A percentile compares a stretch with the other conserved stretches of the same genome.
Evolutionary conservation across 2,329 filamentous ascomycete species (phyloP).

Genomic region (Penicillium sp.): DNA sequence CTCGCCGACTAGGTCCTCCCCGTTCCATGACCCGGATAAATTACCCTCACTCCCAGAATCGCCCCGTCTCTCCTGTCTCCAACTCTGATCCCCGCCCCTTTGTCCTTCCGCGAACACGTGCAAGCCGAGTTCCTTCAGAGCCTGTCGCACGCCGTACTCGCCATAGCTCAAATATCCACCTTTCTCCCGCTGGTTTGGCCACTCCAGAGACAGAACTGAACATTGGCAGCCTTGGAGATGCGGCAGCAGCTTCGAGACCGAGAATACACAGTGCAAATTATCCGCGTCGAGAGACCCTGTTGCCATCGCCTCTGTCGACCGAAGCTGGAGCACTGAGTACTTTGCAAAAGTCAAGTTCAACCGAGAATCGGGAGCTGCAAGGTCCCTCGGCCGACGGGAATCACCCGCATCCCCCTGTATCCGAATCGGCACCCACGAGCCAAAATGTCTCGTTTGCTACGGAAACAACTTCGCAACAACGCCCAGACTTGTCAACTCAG

Average conservation of each 20-base stretch:
- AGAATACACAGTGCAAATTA: constrained; percentile 34
- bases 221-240: constrained; percentile 29
- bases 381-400: constrained; percentile 8
- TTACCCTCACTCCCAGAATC: constrained; percentile 41
- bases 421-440: constrained; percentile 19
- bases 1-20: constrained; percentile 26
- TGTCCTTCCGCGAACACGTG: constrained; percentile 40
- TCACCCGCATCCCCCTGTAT: constrained; percentile 5
- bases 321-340: constrained; percentile 27
- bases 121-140: constrained; percentile 45
- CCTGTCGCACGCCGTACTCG: constrained; percentile 50
- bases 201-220: constrained; percentile 42
- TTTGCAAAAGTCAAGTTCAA: constrained; percentile 9
- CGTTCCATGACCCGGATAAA: constrained; percentile 26
- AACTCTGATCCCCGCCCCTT: constrained; percentile 53
- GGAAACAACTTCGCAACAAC: constrained; percentile 20
- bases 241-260: constrained; percentile 21
- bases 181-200: constrained; percentile 36
- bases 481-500: constrained; percentile 26
- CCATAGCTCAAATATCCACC: constrained; percentile 29
- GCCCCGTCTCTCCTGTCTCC: constrained; percentile 54
- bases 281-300: constrained; percentile 32
- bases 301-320: constrained; percentile 34
- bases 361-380: constrained; percentile 12
- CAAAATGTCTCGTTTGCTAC: constrained; percentile 26